A percentile compares a stretch with the other conserved stretches of the same genome.
phyloP scores from a whole-genome alignment of 2,329 filamentous ascomycete genomes.

The Colletotrichum eremochloae region DNA sequence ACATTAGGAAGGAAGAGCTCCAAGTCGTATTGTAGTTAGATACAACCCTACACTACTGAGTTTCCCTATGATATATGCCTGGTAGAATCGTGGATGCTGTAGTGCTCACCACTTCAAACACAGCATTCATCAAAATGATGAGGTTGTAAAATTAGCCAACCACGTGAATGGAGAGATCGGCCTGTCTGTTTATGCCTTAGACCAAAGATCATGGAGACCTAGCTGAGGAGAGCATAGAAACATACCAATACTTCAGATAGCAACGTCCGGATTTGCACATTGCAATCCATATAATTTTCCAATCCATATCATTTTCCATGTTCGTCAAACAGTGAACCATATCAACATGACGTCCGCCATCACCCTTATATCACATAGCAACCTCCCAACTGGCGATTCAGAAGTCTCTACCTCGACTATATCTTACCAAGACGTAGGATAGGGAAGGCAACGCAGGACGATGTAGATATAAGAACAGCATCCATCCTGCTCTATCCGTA shows the following conservation, averaged over 20 bases:
- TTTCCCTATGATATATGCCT: background rate
- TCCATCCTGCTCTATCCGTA: background rate
- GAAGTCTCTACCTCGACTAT: background rate
- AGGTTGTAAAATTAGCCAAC: too few relatives aligned
- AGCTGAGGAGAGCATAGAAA: background rate
- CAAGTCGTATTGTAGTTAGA: too few relatives aligned
- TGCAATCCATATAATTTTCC: background rate
- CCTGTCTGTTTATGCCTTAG: too few relatives aligned
- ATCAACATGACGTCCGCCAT: background rate
- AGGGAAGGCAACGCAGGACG: background rate
- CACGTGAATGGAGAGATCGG: background rate
- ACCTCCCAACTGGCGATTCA: background rate
- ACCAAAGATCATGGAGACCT: background rate
- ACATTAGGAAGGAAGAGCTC: background rate
- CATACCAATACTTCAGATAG: background rate
- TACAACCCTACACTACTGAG: background rate
- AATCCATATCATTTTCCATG: background rate
- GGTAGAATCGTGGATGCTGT: background rate
- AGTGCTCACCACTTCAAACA: background rate
- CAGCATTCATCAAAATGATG: background rate
- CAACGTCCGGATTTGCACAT: background rate
- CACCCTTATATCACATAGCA: background rate
- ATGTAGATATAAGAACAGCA: background rate
- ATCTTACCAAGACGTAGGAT: background rate
- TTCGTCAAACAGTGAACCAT: background rate